phyloP scores from a whole-genome alignment of 192 early-diverging fungal species.

The Umbelopsis isabellina region DNA sequence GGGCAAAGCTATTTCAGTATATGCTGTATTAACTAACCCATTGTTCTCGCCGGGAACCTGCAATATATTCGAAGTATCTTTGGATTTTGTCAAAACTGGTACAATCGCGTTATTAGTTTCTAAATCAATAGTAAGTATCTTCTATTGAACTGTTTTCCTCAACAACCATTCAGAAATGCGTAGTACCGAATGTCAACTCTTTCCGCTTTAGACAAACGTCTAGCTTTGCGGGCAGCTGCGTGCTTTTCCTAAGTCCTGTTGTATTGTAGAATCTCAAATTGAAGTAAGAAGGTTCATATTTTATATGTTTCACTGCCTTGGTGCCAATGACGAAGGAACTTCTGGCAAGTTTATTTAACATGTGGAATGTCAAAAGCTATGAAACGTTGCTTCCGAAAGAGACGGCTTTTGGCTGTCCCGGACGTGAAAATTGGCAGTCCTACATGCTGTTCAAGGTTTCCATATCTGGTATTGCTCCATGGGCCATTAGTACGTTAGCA shows the following conservation, averaged over 20 bases:
- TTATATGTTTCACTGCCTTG: not conserved
- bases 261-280: constrained; percentile 26
- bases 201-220: constrained; percentile 22
- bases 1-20: not conserved
- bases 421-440: not conserved
- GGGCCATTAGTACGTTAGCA: constrained; percentile 36
- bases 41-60: constrained; percentile 54
- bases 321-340: not conserved
- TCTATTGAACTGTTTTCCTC: not conserved
- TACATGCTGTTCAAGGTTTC: constrained; percentile 31
- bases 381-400: not conserved
- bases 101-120: not conserved
- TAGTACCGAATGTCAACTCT: constrained; percentile 1
- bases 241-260: constrained; percentile 15
- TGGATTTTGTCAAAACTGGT: constrained; percentile 32
- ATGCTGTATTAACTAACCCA: constrained; percentile 38
- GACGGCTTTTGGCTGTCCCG: not conserved
- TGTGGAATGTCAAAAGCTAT: not conserved
- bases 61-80: constrained; percentile 43
- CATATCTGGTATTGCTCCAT: constrained; percentile 46
- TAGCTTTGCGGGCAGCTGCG: constrained; percentile 20
- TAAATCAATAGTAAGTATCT: not conserved
- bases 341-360: constrained; percentile 5
- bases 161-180: not conserved
- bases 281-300: not conserved